phyloP scores from a whole-genome alignment of 2,329 filamentous ascomycete genomes.

The Diplodia corticola region DNA sequence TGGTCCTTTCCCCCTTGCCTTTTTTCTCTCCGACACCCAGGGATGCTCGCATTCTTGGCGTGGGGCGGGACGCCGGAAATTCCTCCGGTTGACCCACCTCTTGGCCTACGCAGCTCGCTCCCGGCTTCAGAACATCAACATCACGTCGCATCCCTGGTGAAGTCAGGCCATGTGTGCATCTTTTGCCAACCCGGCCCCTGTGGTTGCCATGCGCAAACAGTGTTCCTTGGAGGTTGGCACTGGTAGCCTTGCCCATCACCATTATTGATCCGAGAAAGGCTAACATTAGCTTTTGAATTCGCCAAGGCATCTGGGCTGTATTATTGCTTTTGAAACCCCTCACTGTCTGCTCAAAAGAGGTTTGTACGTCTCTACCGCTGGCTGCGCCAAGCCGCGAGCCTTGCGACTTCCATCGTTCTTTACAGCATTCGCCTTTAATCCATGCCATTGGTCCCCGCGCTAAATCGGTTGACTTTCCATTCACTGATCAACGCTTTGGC shows the following conservation, averaged over 20 bases:
- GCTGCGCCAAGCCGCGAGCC: not conserved
- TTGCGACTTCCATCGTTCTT: not conserved
- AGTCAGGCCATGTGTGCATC: not conserved
- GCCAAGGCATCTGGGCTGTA: not conserved
- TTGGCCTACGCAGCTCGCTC: not conserved
- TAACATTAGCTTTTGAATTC: slow-evolving; percentile 7
- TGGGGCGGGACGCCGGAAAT: not conserved
- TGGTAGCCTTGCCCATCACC: not conserved
- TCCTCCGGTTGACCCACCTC: not conserved
- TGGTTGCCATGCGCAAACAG: not conserved
- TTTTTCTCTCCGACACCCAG: not conserved
- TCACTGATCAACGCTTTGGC: not conserved
- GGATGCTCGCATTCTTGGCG: slow-evolving; percentile 1
- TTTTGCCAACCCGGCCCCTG: not conserved
- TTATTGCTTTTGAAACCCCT: not conserved
- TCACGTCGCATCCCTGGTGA: not conserved
- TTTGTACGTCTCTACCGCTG: not conserved
- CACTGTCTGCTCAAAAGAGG: not conserved
- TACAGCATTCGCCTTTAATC: not conserved
- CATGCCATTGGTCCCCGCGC: not conserved
- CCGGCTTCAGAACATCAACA: not conserved
- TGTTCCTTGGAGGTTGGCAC: not conserved
- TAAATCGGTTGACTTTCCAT: not conserved
- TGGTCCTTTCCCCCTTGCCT: not conserved
- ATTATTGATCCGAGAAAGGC: not conserved